These are phyloP conservation scores for Schwanniomyces vanrijiae DNA, from an alignment of 805 yeast genomes.

Conservation along the genomic window DNA sequence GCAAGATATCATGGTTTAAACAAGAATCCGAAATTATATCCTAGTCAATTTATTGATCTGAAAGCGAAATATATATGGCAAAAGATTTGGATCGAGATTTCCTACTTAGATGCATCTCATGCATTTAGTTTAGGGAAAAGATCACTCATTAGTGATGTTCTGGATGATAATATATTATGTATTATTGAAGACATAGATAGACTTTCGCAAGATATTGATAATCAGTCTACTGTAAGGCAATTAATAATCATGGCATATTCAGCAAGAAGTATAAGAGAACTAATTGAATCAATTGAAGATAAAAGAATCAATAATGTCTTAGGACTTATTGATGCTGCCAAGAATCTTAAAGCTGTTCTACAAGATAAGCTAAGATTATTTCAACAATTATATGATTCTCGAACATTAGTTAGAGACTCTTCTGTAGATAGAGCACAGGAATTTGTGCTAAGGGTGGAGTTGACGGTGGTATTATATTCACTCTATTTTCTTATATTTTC, in stretches of 20 bases:
- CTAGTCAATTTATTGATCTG: background rate
- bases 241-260: background rate
- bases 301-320: background rate
- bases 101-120: conserved; percentile 3
- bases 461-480: conserved; percentile 1
- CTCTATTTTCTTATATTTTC: conserved; percentile 2
- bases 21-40: background rate
- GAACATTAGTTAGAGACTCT: background rate
- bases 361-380: conserved; percentile 2
- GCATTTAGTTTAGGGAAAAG: conserved; percentile 4
- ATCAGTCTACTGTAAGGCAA: background rate
- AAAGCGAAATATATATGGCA: conserved; percentile 1
- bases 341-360: background rate
- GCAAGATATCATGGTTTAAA: conserved; percentile 6
- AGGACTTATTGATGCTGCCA: background rate
- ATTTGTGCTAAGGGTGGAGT: conserved; percentile 3
- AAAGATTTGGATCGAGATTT: conserved; percentile 4
- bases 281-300: background rate
- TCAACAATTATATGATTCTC: conserved; percentile 2
- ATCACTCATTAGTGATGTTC: background rate
- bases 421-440: conserved; percentile 6
- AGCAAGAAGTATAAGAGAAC: background rate
- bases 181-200: conserved; percentile 69
- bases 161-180: background rate
- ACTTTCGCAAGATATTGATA: conserved; percentile 32